Evolutionary conservation across 2,329 filamentous ascomycete genomes (phyloP), one percentile per base, ranked within the genome.

Genomic region (Aureobasidium sp.): DNA sequence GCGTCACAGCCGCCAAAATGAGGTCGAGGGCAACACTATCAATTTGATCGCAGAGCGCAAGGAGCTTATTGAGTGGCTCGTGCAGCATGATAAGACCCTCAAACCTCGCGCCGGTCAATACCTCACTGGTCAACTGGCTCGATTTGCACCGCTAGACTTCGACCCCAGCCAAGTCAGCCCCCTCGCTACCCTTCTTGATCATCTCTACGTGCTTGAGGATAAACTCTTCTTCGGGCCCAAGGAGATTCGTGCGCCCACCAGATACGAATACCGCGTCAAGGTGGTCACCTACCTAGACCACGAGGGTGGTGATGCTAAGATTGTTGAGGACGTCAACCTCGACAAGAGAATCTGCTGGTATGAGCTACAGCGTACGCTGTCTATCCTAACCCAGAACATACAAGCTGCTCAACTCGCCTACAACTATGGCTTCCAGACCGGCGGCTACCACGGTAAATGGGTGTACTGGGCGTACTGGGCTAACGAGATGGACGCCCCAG

Each of bases 141-240:
- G 18, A n/a, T 64, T 64, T 16, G 48, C 38, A 13, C 25, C 60
- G 0, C 50, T 64, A 1, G n/a, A 47, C 60, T 62, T 62, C 20
- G 50, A 55, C 18, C 59, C 59, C 23, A 31, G 25, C 6, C 31
- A 62, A 23, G 47, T 53, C 47, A 15, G 4, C 1, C 59, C 47
- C 3, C 9, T 62, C 27, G 13, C 13, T 4, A 2, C 8, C 9
- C 38, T 62, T 4, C 11, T 62, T 10, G 47, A 62, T 2, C 47
- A 43, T 18, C 36, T 61, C 3, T 61, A 61, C 45, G 43, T 36
- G 3, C 58, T 50, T 13, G 58, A 61, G n/a, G n/a, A 29, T 4
- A 8, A 50, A 20, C 10, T 20, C 33, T 61, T 62, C 47, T 62
- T 36, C 9, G 18, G 47, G 9, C 43, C 27, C 7, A 15, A 7